Base-by-base conservation (phyloP, 2,329 filamentous ascomycete genomes). In the Aspergillus costaricaensis region DNA sequence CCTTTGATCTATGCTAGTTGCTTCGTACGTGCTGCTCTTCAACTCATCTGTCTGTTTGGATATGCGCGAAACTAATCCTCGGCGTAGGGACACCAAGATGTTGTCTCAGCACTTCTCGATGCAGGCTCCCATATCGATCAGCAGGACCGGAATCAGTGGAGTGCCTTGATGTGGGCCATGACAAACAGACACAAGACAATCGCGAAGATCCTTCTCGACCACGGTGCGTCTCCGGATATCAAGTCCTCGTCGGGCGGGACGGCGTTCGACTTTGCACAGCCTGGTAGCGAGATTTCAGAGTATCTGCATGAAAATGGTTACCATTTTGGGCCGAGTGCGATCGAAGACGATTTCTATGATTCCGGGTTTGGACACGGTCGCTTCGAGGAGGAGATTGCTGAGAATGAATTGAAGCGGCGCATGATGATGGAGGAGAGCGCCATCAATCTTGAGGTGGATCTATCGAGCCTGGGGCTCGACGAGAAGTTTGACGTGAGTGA, bases 371-470 rank as follows among this genome's bases (percentile, higher is more conserved):
- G 90, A 0, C 92, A 98, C 74, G 93, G 96, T 73, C 87, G 89
- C 19, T 98, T 99, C 65, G 95, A 99, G 76, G 94, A 98, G 73
- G 95, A 99, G 74, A 89, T 98, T 85, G 93, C 93, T 3, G 95
- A 99, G 76, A 96, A 91, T 68, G 95, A 98, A 76, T 87, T 97
- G 85, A 91, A 94, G 73, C 86, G 94, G 65, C 87, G 95, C 32
- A 82, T 81, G 79, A 96, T 99, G 92, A 97, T 98, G 94, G 95
- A 96, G 86, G 95, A 99, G 75, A 99, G 95, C 72, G 94, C 95
- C 5, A 89, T 96, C 66, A 96, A 99, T 74, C 82, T 99, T 38
- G 95, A 99, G 76, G 95, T 99, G 44, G 95, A 99, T 71, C 78
- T 99, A 58, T 95, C 94, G 12, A 99, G 96, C 69, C 86, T 99